Percentiles rank a stretch among this genome's conserved stretches.
phyloP scores from a whole-genome alignment of 495 filamentous ascomycete genomes.

The Aspergillus haitiensis region DNA sequence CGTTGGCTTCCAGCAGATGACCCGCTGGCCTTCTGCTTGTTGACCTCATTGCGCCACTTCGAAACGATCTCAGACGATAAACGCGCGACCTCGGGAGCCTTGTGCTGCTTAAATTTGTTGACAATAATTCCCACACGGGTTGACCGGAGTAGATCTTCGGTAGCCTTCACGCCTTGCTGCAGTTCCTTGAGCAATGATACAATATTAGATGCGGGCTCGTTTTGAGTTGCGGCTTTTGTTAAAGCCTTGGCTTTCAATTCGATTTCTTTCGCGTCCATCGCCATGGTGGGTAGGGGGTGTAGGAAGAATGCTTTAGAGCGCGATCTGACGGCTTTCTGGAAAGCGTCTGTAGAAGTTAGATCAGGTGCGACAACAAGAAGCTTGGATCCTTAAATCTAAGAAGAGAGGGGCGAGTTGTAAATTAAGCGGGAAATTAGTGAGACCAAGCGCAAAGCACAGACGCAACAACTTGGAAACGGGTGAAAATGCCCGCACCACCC shows the following conservation, averaged over 20 bases:
- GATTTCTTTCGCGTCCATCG: constrained; percentile 82
- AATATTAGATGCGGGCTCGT: constrained; percentile 64
- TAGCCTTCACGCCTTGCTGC: constrained; percentile 73
- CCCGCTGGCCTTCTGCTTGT: constrained; percentile 62
- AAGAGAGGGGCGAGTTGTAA: background rate
- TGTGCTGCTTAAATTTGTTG: constrained; percentile 74
- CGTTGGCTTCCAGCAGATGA: constrained; percentile 45
- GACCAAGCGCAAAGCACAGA: constrained; percentile 6
- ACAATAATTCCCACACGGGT: constrained; percentile 89
- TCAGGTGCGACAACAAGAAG: background rate
- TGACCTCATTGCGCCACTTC: constrained; percentile 84
- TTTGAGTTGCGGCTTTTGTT: constrained; percentile 68
- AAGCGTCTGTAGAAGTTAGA: constrained; percentile 4
- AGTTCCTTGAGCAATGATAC: constrained; percentile 71
- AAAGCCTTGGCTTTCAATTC: constrained; percentile 69
- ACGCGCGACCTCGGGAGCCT: constrained; percentile 71
- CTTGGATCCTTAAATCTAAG: background rate
- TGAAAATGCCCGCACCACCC: too few relatives aligned
- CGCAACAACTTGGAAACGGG: background rate
- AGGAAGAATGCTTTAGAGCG: background rate
- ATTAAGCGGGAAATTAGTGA: constrained; percentile 5
- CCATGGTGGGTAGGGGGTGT: constrained; percentile 17
- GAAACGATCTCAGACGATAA: constrained; percentile 77
- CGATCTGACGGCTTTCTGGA: background rate
- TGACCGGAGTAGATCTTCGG: constrained; percentile 80